Conservation (phyloP, 148 eudicot species). For the Rhododendron molle region DNA sequence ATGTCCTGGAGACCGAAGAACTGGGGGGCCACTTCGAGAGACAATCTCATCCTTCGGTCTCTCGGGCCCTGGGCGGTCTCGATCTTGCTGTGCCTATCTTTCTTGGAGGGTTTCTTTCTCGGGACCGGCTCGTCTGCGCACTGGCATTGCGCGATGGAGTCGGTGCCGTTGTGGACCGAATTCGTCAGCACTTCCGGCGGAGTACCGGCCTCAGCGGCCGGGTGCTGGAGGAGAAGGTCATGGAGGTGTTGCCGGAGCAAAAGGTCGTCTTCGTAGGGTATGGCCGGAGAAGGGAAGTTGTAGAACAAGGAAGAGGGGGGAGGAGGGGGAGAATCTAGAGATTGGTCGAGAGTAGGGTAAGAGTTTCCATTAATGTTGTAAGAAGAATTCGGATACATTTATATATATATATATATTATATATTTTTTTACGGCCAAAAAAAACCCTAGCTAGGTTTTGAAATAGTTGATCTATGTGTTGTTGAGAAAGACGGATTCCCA, state of each 20-base stretch:
- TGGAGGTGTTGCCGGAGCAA: background rate
- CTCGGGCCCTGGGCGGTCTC: slow-evolving; percentile 48
- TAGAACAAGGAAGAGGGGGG: background rate
- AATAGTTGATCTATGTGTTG: background rate
- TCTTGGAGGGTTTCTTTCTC: slow-evolving; percentile 30
- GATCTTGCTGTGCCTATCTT: slow-evolving; percentile 72
- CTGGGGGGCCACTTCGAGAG: slow-evolving; percentile 46
- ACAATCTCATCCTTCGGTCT: slow-evolving; percentile 61
- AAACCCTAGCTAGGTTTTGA: background rate
- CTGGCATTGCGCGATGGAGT: background rate
- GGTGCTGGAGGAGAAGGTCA: background rate
- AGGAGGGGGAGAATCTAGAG: background rate
- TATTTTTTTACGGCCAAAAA: background rate
- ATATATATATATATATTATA: background rate
- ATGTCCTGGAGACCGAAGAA: slow-evolving; percentile 55
- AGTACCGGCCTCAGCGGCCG: background rate
- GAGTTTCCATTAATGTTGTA: background rate
- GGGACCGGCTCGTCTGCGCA: background rate
- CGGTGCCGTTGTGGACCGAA: background rate
- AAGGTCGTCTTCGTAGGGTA: background rate
- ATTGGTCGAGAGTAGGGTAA: background rate
- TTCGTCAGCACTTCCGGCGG: background rate
- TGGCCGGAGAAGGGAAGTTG: background rate
- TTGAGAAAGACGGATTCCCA: background rate
- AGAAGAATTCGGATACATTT: background rate